These are phyloP conservation scores for Vigna reflexopilosa DNA, from an alignment of 306 rosid species.

Conservation along the genomic window DNA sequence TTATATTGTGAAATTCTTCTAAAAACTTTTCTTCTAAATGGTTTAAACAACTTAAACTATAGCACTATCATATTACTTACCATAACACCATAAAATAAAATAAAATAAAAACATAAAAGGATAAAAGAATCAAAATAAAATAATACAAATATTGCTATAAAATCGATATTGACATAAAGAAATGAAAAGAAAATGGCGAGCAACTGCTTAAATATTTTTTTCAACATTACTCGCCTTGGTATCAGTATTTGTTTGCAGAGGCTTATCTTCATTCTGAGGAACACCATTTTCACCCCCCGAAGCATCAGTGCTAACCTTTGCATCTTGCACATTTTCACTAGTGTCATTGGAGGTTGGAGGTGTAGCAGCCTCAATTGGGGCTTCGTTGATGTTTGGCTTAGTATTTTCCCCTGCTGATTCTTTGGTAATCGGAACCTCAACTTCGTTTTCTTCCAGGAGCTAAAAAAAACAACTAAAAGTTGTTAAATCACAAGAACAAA, in stretches of 20 bases:
- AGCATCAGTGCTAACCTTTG: constrained; percentile 59
- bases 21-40: neutral
- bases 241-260: constrained; percentile 80
- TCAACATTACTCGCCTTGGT: constrained; percentile 56
- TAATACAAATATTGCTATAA: neutral
- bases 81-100: neutral
- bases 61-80: neutral
- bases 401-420: constrained; percentile 58
- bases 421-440: constrained; percentile 76
- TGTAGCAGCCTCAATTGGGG: constrained; percentile 55
- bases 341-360: constrained; percentile 57
- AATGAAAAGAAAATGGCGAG: neutral
- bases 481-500: constrained; percentile 1
- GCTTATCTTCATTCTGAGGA: constrained; percentile 71
- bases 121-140: neutral
- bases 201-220: neutral
- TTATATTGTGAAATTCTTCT: neutral
- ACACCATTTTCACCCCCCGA: constrained; percentile 64
- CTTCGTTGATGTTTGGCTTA: constrained; percentile 81
- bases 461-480: constrained; percentile 28
- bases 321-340: constrained; percentile 82
- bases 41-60: neutral
- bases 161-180: neutral
- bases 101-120: neutral
- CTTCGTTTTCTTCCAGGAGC: constrained; percentile 92